A percentile compares a stretch with the other conserved stretches of the same genome.
phyloP scores from a whole-genome alignment of 2,329 filamentous ascomycete species.

The Talaromyces funiculosus region DNA sequence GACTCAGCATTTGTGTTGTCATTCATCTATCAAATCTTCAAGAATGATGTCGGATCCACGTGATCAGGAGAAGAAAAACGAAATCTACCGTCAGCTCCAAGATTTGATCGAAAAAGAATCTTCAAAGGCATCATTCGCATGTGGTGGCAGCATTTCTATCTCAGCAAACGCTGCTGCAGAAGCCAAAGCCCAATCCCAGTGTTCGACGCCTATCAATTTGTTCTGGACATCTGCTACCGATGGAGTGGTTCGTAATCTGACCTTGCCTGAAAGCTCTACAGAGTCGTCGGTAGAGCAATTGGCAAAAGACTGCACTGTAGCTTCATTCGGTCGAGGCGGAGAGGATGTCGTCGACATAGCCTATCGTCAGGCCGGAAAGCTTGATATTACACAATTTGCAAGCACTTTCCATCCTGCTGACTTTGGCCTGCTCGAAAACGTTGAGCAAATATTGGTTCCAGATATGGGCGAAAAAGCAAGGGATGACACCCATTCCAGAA shows the following conservation, averaged over 20 bases:
- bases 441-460: slow-evolving; percentile 45
- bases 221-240: slow-evolving; percentile 13
- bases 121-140: slow-evolving; percentile 14
- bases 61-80: not conserved
- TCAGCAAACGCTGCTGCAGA: not conserved
- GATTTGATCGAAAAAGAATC: slow-evolving; percentile 10
- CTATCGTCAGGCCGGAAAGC: slow-evolving; percentile 50
- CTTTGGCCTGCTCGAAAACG: slow-evolving; percentile 47
- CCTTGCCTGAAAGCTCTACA: slow-evolving; percentile 1
- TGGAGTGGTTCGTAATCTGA: not conserved
- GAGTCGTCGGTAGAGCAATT: slow-evolving; percentile 19
- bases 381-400: slow-evolving; percentile 46
- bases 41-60: not conserved
- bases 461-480: slow-evolving; percentile 17
- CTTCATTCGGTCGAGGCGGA: slow-evolving; percentile 45
- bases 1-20: not conserved
- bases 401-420: slow-evolving; percentile 50
- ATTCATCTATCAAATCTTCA: not conserved
- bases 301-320: slow-evolving; percentile 36
- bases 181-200: not conserved
- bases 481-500: slow-evolving; percentile 20
- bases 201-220: slow-evolving; percentile 14
- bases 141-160: slow-evolving; percentile 16
- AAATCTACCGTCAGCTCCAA: slow-evolving; percentile 8
- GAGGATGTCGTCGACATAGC: slow-evolving; percentile 47